Base-by-base conservation (phyloP, 345 rosid species). In the Carallia brachiata region DNA sequence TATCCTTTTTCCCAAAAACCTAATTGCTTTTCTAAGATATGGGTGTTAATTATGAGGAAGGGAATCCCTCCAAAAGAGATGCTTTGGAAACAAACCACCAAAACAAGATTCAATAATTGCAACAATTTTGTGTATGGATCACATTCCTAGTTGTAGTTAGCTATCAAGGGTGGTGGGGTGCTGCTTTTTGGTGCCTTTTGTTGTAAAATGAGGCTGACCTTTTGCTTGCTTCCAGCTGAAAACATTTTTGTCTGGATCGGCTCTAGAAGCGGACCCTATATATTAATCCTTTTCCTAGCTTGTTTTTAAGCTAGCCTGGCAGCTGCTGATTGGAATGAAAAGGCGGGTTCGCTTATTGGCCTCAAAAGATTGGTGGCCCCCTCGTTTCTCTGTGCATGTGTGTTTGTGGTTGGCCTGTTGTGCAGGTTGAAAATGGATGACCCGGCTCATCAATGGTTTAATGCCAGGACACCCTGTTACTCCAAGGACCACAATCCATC, bases 241-340 rank as follows among this genome's bases (percentile, higher is more conserved):
- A 32, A 70, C 54, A 17, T 70, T 27, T 56, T 56, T 74, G 69
- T 72, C 74, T 79, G 62, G 69, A 64, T 68, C 37, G 57, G 52
- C 37, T 57, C 78, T 36, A 19, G 56, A 30, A 39, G 36, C 61
- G 69, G 69, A 40, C 78, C 76, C 73, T 52, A 67, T 80, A 78
- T 68, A 74, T 71, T 81, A 60, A 73, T 76, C 77, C 76, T 44
- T 0, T 44, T 44, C 16, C 50, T 66, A 56, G 65, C 69, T 47
- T 12, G 74, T 62, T 63, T 60, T 65, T 1, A 66, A 56, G 77
- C 78, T 76, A 84, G 78, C 71, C 81, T 73, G 82, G 81, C 81
- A 63, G 31, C 44, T 61, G 36, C 74, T 50, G 61, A 56, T 50
- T n/a, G 71, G 74, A 36, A 71, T 72, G 17, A 47, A 55, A 17